A percentile compares a stretch with the other conserved stretches of the same genome.
phyloP scores from a whole-genome alignment of 1,284 basidiomycete genomes.

The Athelia psychrophila region DNA sequence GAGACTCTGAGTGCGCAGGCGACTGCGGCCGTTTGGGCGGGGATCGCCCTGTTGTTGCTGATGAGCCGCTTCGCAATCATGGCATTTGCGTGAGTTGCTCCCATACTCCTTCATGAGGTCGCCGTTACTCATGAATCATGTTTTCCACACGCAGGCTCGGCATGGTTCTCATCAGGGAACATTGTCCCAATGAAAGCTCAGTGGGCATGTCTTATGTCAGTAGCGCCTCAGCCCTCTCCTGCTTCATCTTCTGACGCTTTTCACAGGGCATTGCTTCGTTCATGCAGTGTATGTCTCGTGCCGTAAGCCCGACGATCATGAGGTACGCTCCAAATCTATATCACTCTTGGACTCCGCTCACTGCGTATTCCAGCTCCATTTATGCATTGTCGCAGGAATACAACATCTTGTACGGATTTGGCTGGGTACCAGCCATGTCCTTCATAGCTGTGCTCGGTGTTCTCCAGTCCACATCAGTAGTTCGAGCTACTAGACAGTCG shows the following conservation, averaged over 20 bases:
- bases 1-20: conserved; percentile 17
- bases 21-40: conserved; percentile 36
- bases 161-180: conserved; percentile 61
- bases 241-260: too few relatives aligned
- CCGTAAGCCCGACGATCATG: conserved; percentile 57
- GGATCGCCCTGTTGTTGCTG: conserved; percentile 35
- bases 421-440: conserved; percentile 45
- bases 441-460: conserved; percentile 15
- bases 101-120: neutral
- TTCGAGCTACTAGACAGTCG: conserved; percentile 13
- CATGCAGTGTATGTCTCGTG: conserved; percentile 55
- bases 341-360: neutral
- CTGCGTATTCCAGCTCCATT: conserved; percentile 39
- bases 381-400: conserved; percentile 44
- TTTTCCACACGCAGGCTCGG: conserved; percentile 40
- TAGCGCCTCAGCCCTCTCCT: too few relatives aligned
- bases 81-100: conserved; percentile 37
- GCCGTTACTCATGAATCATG: neutral
- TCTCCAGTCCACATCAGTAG: conserved; percentile 5
- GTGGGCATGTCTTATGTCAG: conserved; percentile 53
- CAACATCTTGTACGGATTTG: conserved; percentile 38
- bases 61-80: conserved; percentile 37
- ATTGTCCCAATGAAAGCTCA: conserved; percentile 46
- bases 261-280: conserved; percentile 63
- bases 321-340: conserved; percentile 34